Conservation (phyloP, 1,139 yeast genomes). For the Blastobotrys illinoisensis region DNA sequence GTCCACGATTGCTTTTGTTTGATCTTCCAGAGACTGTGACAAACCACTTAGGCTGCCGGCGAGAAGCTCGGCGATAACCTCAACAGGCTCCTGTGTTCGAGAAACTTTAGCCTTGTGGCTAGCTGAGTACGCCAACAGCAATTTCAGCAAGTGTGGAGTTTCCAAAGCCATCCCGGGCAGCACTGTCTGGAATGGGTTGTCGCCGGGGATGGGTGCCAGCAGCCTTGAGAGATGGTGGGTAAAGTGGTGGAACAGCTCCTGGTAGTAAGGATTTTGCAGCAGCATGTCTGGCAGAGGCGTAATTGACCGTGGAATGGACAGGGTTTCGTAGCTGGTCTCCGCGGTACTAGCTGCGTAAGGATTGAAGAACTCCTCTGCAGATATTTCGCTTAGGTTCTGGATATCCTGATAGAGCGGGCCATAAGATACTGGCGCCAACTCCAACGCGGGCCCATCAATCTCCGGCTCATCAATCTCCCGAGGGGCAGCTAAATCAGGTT, state of each 20-base stretch:
- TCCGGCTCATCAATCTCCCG: too few relatives aligned
- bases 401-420: not conserved
- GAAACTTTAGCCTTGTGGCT: constrained; percentile 37
- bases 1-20: constrained; percentile 52
- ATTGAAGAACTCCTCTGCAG: not conserved
- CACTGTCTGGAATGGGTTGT: constrained; percentile 61
- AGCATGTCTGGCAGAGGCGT: constrained; percentile 54
- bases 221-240: constrained; percentile 51
- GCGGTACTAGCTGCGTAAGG: not conserved
- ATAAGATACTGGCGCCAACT: not conserved
- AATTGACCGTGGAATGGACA: constrained; percentile 44
- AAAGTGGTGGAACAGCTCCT: constrained; percentile 58
- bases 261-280: constrained; percentile 51
- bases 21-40: constrained; percentile 46
- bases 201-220: constrained; percentile 37
- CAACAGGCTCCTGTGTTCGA: constrained; percentile 40
- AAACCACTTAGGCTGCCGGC: constrained; percentile 54
- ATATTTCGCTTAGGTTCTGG: not conserved
- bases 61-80: constrained; percentile 47
- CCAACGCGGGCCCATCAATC: too few relatives aligned
- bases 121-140: constrained; percentile 64
- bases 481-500: too few relatives aligned
- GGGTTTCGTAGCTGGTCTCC: not conserved
- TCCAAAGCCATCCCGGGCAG: constrained; percentile 69
- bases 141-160: constrained; percentile 47